Evolutionary conservation across 1,139 yeast species (phyloP).

Genomic region (Wickerhamiella infanticola): DNA sequence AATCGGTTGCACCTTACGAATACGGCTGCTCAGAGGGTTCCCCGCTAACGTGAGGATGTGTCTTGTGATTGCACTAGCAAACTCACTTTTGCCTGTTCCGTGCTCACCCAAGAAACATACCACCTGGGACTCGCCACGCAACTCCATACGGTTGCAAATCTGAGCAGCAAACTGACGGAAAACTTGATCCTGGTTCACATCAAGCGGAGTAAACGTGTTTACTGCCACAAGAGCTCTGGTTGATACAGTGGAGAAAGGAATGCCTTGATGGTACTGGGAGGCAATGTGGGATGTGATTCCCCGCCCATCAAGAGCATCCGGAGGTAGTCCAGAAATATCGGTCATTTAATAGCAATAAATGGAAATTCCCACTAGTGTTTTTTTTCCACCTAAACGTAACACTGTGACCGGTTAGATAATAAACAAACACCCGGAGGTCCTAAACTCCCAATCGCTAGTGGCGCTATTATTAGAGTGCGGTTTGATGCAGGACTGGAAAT

Average conservation of each 20-base stretch:
- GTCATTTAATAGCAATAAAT: conserved; percentile 6
- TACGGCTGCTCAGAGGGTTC: conserved; percentile 25
- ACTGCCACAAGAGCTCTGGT: conserved; percentile 27
- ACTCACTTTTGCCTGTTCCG: conserved; percentile 29
- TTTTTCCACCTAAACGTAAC: not conserved
- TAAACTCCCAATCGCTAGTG: no score
- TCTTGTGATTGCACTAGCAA: conserved; percentile 21
- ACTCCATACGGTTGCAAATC: conserved; percentile 24
- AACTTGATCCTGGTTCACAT: conserved; percentile 27
- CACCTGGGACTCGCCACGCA: conserved; percentile 28
- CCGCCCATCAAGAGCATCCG: conserved; percentile 24
- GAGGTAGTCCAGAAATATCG: conserved; percentile 26
- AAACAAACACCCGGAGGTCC: not conserved
- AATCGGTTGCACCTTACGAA: conserved; percentile 24
- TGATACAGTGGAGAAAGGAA: conserved; percentile 27
- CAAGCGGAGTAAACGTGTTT: conserved; percentile 26
- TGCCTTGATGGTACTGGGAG: conserved; percentile 29
- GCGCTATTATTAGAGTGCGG: not conserved
- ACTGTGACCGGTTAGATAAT: not conserved
- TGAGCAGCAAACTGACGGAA: conserved; percentile 27
- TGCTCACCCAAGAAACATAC: conserved; percentile 28
- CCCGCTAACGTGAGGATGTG: conserved; percentile 25
- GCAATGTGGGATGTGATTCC: conserved; percentile 30
- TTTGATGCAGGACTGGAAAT: not conserved
- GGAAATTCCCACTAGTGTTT: not conserved